Conservation (phyloP, 257 asterid species). For the Fraxinus excelsior region DNA sequence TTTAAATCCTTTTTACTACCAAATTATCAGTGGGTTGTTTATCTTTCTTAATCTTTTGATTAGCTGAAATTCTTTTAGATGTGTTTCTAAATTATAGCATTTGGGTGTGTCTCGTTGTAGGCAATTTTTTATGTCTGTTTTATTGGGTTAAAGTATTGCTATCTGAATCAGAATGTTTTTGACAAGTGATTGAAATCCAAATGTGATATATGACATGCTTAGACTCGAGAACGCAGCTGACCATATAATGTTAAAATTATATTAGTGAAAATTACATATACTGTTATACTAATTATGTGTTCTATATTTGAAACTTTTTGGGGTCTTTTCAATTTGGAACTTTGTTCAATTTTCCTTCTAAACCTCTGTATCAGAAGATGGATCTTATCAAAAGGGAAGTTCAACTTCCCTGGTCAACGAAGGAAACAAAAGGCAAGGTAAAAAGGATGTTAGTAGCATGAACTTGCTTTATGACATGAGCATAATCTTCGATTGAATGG, state of each 20-base stretch:
- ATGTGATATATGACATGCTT: neutral
- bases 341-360: neutral
- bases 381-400: neutral
- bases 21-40: neutral
- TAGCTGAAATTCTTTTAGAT: neutral
- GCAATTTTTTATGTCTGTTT: neutral
- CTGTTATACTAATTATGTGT: neutral
- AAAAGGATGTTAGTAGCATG: neutral
- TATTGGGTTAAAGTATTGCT: neutral
- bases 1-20: neutral
- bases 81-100: neutral
- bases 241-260: neutral
- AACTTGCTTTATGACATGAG: neutral
- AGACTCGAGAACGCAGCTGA: neutral
- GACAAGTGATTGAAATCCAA: neutral
- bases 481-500: neutral
- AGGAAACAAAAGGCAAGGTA: neutral
- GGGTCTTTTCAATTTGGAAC: neutral
- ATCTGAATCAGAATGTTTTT: neutral
- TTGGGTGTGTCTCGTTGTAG: neutral
- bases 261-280: neutral
- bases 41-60: neutral
- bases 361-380: neutral
- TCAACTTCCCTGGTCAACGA: neutral
- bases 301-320: neutral